Evolutionary conservation across 768 basidiomycete genomes (phyloP), one percentile per base, ranked within the genome.

Genomic region (Rubroboletus pulcherrimus): DNA sequence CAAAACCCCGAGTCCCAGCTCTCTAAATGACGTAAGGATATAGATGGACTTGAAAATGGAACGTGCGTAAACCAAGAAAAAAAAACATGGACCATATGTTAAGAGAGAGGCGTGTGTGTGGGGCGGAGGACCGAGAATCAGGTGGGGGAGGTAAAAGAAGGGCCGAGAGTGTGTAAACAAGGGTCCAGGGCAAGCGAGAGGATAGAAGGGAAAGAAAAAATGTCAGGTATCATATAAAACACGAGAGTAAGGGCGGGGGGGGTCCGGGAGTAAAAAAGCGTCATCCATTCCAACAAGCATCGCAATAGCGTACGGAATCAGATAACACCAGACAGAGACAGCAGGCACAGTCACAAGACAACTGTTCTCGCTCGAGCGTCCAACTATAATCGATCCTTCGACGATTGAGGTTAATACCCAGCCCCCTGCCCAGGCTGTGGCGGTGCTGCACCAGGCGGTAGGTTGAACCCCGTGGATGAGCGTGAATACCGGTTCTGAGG

Each of bases 381-480:
- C 55, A 45, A 39, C 21, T 33, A 53, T n/a, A 35, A 26, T 38
- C n/a, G 17, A 38, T 29, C 49, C 26, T 19, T 49, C 35, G 5
- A 21, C 38, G 34, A 21, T 39, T 10, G 8, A 29, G n/a, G 9
- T 59, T 48, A 66, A 38, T 61, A 54, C 31, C 29, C 63, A 19
- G 33, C 10, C 7, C 66, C 63, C 14, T 61, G 39, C 11, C 63
- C 66, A 31, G 76, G 60, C 55, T 82, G 79, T 31, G 86, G 85
- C 51, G 86, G 74, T 30, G 88, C 89, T 29, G 89, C 89, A 42
- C 90, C 89, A 5, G 90, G 87, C 3, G 90, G 90, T 11, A 90
- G 77, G 52, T 61, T 77, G 61, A 72, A 78, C 40, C 66, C 72
- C 33, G 77, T 75, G 24, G 83, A 81, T 26, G 75, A 71, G 35